Base-by-base conservation (phyloP, 495 filamentous ascomycete species). In the Jackrogersella multiformis region DNA sequence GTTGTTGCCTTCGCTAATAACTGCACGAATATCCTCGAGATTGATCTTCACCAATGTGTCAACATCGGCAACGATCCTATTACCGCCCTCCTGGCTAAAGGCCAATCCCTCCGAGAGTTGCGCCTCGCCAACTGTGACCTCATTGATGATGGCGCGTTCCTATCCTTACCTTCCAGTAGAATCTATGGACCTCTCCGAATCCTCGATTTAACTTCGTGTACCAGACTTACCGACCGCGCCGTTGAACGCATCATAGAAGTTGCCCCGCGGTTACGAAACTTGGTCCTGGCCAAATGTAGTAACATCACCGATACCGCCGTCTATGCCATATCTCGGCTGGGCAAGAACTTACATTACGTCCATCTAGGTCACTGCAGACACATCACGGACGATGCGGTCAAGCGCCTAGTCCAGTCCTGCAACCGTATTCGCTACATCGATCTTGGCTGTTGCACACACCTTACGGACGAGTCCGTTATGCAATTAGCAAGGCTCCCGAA, bases 351-450 rank as follows among this genome's bases (percentile, higher is more conserved):
- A 20, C 96, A 99, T 75, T 97, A 94, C 73, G 88, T 99, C 46
- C 96, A 98, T 70, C 82, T 99, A 4, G 96, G 96, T 1, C 96
- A 99, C 74, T 99, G 96, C 75, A 85, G 86, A 13, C 85, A 93
- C 38, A 93, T 99, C 69, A 97, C 93, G 0, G 96, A 99, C 78
- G 75, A 83, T 9, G 92, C 91, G 5, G 92, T 99, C 6, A 88
- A 89, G 49, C 87, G 88, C 38, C 82, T 99, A 6, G 93, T 97
- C 35, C 88, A 89, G 61, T 78, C 78, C 38, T 99, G 96, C 81
- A 97, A 94, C 77, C 86, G 96, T 30, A 97, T 99, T 66, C 84
- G 96, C 49, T 99, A 99, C 71, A 98, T 99, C 56, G 96, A 99
- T 73, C 78, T 99, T 48, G 96, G 96, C 9, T 98, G 96, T 80